Conservation (phyloP, 257 asterid species). For the Ophiorrhiza pumila region DNA sequence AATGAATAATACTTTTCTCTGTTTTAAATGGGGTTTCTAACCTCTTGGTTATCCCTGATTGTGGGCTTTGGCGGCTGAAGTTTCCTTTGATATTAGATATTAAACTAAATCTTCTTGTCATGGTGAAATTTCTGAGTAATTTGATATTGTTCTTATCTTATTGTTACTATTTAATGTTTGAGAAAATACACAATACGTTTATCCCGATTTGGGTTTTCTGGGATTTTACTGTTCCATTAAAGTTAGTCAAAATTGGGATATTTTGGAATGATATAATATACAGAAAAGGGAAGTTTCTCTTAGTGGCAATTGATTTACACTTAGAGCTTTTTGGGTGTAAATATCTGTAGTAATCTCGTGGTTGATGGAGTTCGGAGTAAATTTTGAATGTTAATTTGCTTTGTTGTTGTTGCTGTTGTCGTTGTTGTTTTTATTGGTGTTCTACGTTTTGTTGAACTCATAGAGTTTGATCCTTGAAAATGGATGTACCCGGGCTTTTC, state of each 20-base stretch:
- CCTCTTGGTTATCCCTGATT: background rate
- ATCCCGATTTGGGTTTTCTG: background rate
- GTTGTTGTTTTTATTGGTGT: no score
- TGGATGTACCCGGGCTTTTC: background rate
- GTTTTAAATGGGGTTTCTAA: background rate
- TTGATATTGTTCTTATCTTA: background rate
- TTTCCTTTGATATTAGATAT: background rate
- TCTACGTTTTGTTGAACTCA: background rate
- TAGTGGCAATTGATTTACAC: no score
- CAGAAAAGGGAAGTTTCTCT: no score
- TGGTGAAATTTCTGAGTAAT: background rate
- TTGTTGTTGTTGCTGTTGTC: background rate
- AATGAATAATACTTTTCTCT: background rate
- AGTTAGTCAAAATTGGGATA: no score
- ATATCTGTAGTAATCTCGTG: background rate
- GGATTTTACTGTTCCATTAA: background rate
- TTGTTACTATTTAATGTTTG: background rate
- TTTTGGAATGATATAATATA: no score
- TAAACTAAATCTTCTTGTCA: no score
- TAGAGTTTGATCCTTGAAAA: background rate
- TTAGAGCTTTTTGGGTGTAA: background rate
- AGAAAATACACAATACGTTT: background rate
- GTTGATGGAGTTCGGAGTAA: background rate
- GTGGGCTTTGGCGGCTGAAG: background rate
- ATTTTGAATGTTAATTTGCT: no score